A percentile compares a stretch with the other conserved stretches of the same genome.
phyloP scores from a whole-genome alignment of 2,329 filamentous ascomycete species.

The Ascochyta pisi region DNA sequence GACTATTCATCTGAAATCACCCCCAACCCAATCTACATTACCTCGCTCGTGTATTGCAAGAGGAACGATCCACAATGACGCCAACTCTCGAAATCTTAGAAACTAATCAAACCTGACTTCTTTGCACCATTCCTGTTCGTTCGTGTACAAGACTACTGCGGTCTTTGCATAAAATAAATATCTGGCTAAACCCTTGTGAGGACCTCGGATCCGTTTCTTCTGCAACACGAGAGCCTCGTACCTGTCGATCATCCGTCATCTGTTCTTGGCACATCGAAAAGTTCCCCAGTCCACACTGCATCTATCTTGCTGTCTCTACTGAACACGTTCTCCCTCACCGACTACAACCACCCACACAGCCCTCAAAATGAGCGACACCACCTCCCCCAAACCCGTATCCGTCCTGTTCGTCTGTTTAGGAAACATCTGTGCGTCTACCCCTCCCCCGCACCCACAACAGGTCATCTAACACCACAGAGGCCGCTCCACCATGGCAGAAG shows the following conservation, averaged over 20 bases:
- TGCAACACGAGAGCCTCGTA: neutral
- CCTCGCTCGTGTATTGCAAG: too few species aligned
- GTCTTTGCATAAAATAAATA: too few species aligned
- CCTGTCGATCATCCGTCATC: conserved; percentile 15
- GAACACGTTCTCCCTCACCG: neutral
- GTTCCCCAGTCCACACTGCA: neutral
- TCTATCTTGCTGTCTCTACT: neutral
- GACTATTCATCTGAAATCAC: too few species aligned
- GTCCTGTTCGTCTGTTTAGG: conserved; percentile 96
- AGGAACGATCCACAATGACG: too few species aligned
- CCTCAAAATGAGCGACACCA: conserved; percentile 17
- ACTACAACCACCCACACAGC: neutral
- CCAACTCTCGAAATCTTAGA: too few species aligned
- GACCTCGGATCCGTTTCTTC: neutral
- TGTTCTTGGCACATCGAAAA: conserved; percentile 4
- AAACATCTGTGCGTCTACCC: conserved; percentile 75
- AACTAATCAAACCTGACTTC: too few species aligned
- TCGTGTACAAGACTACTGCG: too few species aligned
- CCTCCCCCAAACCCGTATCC: conserved; percentile 58
- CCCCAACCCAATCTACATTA: too few species aligned
- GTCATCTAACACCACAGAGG: conserved; percentile 52
- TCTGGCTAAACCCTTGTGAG: too few species aligned
- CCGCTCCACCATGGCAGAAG: conserved; percentile 93
- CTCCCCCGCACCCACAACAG: neutral
- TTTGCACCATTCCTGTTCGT: too few species aligned